Conservation (phyloP, 257 asterid species). For the Ligustrum vulgare region DNA sequence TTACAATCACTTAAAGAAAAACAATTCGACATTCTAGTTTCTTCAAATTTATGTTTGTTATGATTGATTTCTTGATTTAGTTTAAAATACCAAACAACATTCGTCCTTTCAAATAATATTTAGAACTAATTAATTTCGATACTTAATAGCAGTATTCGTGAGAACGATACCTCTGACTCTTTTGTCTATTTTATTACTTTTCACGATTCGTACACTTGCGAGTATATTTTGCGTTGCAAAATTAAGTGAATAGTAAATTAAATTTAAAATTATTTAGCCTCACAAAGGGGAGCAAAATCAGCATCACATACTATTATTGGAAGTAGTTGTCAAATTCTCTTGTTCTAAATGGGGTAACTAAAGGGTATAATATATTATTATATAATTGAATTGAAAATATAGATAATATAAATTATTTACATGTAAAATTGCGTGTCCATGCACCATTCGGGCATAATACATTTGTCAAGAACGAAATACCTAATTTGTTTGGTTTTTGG, state of each 20-base stretch:
- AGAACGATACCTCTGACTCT: too few species aligned
- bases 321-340: constrained; percentile 1
- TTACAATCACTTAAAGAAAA: too few species aligned
- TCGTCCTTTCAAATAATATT: too few species aligned
- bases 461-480: not conserved
- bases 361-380: constrained; percentile 21
- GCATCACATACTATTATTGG: constrained; percentile 7
- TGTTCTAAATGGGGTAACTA: constrained; percentile 19
- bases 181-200: too few species aligned
- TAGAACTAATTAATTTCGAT: too few species aligned
- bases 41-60: too few species aligned
- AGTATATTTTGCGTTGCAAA: too few species aligned
- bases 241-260: not conserved
- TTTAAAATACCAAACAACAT: too few species aligned
- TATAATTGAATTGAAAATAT: not conserved
- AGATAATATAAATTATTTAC: constrained; percentile 27
- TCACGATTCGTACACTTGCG: too few species aligned
- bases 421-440: constrained; percentile 32
- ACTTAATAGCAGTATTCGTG: too few species aligned
- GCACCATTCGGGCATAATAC: constrained; percentile 12
- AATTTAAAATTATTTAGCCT: not conserved
- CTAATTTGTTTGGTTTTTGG: constrained; percentile 14
- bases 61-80: too few species aligned
- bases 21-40: too few species aligned
- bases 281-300: constrained; percentile 17